Base-by-base conservation (phyloP, 805 yeast genomes). In the Wickerhamomyces subpelliculosus region DNA sequence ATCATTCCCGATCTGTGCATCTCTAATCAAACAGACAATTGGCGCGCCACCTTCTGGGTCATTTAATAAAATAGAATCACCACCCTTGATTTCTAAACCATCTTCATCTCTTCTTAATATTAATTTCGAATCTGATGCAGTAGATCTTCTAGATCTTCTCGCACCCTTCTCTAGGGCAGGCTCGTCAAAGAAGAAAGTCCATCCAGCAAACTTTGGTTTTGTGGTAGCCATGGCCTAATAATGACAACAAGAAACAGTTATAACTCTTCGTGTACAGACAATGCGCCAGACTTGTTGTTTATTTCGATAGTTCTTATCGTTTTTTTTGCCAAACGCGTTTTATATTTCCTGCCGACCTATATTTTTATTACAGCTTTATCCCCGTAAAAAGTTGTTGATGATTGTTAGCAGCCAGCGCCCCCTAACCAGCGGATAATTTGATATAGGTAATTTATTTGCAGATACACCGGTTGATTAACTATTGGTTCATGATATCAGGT, bases 1-100 rank as follows among this genome's bases (percentile, higher is more conserved):
- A 27, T 68, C 65, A 5, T 68, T 70, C 4, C 80, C 83, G 38
- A 71, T 64, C 16, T 59, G 46, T 12, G 78, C 73, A 31, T 75
- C 79, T 35, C 67, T 67, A 13, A 81, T 62, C 26, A 78, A 46
- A 7, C 68, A 79, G 3, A 75, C 60, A 32, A 62, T 68, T 1
- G 68, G 59, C 2, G 52, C 44, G 2, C 57, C 56, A 2, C 54
- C 58, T 1, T 43, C 51, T 4, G 58, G 59, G 38, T 62, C 63
- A 24, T 57, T 58, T 30, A 72, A 60, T 8, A 76, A 52, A 0
- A 80, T 49, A 27, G 72, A 60, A 43, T 75, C 80, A 4, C 88
- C 88, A 9, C 65, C 64, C 20, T 63, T 62, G 17, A 81, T 46
- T 33, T 64, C 70, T 27, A 76, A 43, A 3, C 66, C 72, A 54